Evolutionary conservation across 129 eudicot genomes (phyloP), one percentile per base, ranked within the genome.

Genomic region (Glebionis coronaria): DNA sequence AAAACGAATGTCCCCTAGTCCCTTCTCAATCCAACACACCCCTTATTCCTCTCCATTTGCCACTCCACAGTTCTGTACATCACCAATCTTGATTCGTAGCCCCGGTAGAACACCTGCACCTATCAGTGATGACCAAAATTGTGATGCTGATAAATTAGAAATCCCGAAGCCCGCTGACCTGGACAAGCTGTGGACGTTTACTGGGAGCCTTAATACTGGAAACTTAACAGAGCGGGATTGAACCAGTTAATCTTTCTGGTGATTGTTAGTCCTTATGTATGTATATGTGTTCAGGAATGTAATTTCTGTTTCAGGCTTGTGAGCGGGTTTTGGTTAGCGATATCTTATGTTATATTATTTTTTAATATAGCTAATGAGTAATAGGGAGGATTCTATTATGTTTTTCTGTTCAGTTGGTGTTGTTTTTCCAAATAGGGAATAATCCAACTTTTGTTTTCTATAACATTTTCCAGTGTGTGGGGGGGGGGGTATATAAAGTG

Each of bases 31-130:
- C 65, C 88, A 83, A 40, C 93, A 83, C 82, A 78, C 88, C 0
- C 97, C 96, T 31, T 87, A 79, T 51, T 65, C 79, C 10, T 91
- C 96, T 5, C 97, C 97, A 0, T 87, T 91, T 65, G 94, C 97
- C 3, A 91, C 96, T 27, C 97, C 97, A 19, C 73, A 83, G 3
- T 79, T 87, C 38, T 87, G 88, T 56, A 50, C 81, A 19, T 87
- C 97, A 0, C 93, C 97, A 16, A 82, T 82, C 12, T 16, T 78
- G 59, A 56, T 63, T 11, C 76, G 86, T 51, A 91, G 97, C 79
- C 93, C 95, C 0, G 71, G 70, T 14, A 87, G 84, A 72, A 62
- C 81, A 19, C 80, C 71, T 44, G 56, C 83, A 9, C 82, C 86
- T 2, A 25, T 74, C 23, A 77, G 62, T 50, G 72, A 52, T 11